These are phyloP conservation scores for Fraxinus xanthoxyloides DNA, from an alignment of 305 asterid genomes.

Conservation along the genomic window DNA sequence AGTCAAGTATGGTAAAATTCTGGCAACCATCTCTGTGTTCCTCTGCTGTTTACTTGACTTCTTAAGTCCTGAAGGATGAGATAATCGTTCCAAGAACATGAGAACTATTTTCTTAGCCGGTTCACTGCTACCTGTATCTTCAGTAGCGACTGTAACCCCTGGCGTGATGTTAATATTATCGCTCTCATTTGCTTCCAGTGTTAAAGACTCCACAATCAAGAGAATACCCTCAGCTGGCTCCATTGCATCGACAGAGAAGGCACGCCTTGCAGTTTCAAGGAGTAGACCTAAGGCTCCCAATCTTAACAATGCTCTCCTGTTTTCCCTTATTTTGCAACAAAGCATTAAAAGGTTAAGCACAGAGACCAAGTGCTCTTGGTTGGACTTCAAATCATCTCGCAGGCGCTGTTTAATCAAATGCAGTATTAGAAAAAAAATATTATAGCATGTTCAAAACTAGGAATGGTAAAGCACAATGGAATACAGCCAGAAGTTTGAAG, in stretches of 20 bases:
- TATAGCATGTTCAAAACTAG: background rate
- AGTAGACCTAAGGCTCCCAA: constrained; percentile 87
- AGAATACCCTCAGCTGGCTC: constrained; percentile 99
- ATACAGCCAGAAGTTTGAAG: constrained; percentile 6
- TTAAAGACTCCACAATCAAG: constrained; percentile 88
- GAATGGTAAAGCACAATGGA: background rate
- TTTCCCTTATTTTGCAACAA: constrained; percentile 93
- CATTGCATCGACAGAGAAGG: constrained; percentile 96
- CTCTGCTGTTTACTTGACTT: constrained; percentile 94
- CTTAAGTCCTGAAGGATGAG: constrained; percentile 91
- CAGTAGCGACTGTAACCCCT: constrained; percentile 76
- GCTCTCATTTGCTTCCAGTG: constrained; percentile 96
- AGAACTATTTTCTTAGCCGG: constrained; percentile 97
- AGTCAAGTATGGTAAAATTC: constrained; percentile 98
- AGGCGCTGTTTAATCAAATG: constrained; percentile 59
- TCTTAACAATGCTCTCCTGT: constrained; percentile 75
- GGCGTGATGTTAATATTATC: constrained; percentile 76
- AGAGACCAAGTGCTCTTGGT: constrained; percentile 87
- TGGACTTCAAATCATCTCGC: constrained; percentile 87
- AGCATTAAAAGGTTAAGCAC: constrained; percentile 94
- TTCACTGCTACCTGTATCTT: constrained; percentile 86
- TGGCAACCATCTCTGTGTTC: constrained; percentile 98
- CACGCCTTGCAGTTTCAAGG: constrained; percentile 97
- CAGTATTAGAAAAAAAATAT: constrained; percentile 10
- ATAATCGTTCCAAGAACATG: constrained; percentile 93